A percentile compares a stretch with the other conserved stretches of the same genome.
These are phyloP conservation scores for Grigorovia humatica DNA, from an alignment of 805 yeast genomes.

Conservation along the genomic window DNA sequence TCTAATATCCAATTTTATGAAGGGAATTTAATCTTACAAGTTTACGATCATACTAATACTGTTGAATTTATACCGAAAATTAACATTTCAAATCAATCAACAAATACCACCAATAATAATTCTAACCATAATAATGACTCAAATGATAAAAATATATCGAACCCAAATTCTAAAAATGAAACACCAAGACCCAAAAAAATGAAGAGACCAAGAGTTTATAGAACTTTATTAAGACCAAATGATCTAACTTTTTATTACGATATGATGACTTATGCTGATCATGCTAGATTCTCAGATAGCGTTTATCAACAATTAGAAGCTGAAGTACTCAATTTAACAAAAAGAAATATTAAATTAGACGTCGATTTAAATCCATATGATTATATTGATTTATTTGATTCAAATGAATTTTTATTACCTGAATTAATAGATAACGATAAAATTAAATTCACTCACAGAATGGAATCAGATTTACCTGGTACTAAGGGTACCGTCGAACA, in stretches of 20 bases:
- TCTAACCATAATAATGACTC: background rate
- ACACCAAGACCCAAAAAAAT: slow-evolving; percentile 9
- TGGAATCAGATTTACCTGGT: slow-evolving; percentile 29
- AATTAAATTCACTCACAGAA: slow-evolving; percentile 31
- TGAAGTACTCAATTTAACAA: slow-evolving; percentile 71
- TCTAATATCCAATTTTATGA: slow-evolving; percentile 78
- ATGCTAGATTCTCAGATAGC: slow-evolving; percentile 67
- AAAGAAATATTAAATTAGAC: slow-evolving; percentile 64
- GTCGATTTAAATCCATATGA: slow-evolving; percentile 64
- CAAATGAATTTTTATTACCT: slow-evolving; percentile 33
- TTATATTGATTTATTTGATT: slow-evolving; percentile 30
- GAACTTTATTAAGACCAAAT: slow-evolving; percentile 72
- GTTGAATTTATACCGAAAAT: slow-evolving; percentile 21
- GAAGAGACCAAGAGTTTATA: slow-evolving; percentile 58
- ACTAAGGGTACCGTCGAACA: slow-evolving; percentile 34
- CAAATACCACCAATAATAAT: background rate
- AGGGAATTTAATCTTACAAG: slow-evolving; percentile 77
- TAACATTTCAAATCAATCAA: slow-evolving; percentile 2
- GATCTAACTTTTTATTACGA: slow-evolving; percentile 77
- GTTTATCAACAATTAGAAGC: slow-evolving; percentile 76
- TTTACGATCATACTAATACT: slow-evolving; percentile 70
- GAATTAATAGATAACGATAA: slow-evolving; percentile 26
- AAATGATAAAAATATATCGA: background rate
- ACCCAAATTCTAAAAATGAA: background rate
- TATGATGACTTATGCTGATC: slow-evolving; percentile 73